Conservation (phyloP, 1,284 basidiomycete genomes). For the Rhodotorula sp. region DNA sequence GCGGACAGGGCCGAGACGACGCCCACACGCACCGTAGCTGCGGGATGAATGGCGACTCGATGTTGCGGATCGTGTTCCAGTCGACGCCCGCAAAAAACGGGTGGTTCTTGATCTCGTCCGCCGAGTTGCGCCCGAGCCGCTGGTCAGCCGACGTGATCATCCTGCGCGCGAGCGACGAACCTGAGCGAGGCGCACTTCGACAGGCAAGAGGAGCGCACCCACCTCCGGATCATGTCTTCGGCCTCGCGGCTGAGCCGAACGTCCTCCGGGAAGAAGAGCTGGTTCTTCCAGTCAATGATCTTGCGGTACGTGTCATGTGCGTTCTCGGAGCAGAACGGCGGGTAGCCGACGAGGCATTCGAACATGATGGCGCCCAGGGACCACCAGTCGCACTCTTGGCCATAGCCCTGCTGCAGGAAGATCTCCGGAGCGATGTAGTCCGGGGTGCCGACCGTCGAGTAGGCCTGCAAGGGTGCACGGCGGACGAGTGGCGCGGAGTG, state of each 20-base stretch:
- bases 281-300: slow-evolving; percentile 91
- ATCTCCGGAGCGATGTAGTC: slow-evolving; percentile 99
- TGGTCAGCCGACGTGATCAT: slow-evolving; percentile 81
- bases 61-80: slow-evolving; percentile 84
- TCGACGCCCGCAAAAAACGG: slow-evolving; percentile 97
- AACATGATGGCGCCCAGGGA: slow-evolving; percentile 86
- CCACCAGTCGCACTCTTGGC: slow-evolving; percentile 65
- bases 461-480: slow-evolving; percentile 61
- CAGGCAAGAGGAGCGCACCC: slow-evolving; percentile 25
- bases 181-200: neutral
- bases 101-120: slow-evolving; percentile 88
- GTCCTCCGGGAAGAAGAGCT: slow-evolving; percentile 92
- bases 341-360: slow-evolving; percentile 80
- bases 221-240: slow-evolving; percentile 83
- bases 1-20: neutral
- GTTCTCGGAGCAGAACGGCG: slow-evolving; percentile 60
- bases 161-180: slow-evolving; percentile 39
- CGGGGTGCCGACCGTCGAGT: slow-evolving; percentile 96
- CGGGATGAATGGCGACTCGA: slow-evolving; percentile 94
- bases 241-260: slow-evolving; percentile 90
- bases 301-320: slow-evolving; percentile 98
- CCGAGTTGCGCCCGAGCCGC: slow-evolving; percentile 61
- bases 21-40: slow-evolving; percentile 58
- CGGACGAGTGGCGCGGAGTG: neutral
- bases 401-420: slow-evolving; percentile 95